Conservation (phyloP, 2,329 filamentous ascomycete genomes). For the Knufia fluminis region DNA sequence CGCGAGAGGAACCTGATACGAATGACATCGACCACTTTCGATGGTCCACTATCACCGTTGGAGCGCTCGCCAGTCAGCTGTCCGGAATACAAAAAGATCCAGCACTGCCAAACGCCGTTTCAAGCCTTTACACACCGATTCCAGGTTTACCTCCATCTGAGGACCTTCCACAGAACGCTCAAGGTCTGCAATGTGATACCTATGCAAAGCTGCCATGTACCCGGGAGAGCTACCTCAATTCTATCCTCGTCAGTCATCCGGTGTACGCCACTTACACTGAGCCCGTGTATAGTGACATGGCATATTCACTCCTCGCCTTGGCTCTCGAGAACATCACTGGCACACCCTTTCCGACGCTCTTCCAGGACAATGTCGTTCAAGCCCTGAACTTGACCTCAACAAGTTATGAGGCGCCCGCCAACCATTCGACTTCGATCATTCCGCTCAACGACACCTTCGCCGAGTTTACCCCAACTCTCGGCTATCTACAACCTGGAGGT, state of each 20-base stretch:
- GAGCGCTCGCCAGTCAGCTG: conserved; percentile 39
- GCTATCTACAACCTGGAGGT: conserved; percentile 20
- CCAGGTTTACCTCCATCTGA: background rate
- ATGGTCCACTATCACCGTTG: conserved; percentile 43
- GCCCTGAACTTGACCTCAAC: conserved; percentile 34
- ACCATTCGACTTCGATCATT: conserved; percentile 28
- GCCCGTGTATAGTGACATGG: conserved; percentile 30
- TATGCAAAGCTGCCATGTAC: background rate
- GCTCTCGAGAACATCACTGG: conserved; percentile 33
- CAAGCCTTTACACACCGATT: background rate
- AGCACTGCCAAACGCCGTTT: background rate
- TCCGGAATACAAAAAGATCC: conserved; percentile 3
- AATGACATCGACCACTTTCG: conserved; percentile 22
- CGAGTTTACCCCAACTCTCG: background rate
- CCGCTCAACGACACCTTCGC: conserved; percentile 25
- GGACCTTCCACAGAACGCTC: background rate
- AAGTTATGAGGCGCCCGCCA: conserved; percentile 25
- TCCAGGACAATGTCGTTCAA: conserved; percentile 31
- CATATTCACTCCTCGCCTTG: conserved; percentile 30
- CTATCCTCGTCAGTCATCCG: background rate
- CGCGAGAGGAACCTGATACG: conserved; percentile 14
- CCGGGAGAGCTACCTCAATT: background rate
- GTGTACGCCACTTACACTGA: conserved; percentile 22
- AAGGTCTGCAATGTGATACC: background rate
- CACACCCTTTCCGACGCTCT: conserved; percentile 27